These are phyloP conservation scores for Eimeria falciformis DNA, from an alignment of 169 alveolate genomes.

Conservation along the genomic window DNA sequence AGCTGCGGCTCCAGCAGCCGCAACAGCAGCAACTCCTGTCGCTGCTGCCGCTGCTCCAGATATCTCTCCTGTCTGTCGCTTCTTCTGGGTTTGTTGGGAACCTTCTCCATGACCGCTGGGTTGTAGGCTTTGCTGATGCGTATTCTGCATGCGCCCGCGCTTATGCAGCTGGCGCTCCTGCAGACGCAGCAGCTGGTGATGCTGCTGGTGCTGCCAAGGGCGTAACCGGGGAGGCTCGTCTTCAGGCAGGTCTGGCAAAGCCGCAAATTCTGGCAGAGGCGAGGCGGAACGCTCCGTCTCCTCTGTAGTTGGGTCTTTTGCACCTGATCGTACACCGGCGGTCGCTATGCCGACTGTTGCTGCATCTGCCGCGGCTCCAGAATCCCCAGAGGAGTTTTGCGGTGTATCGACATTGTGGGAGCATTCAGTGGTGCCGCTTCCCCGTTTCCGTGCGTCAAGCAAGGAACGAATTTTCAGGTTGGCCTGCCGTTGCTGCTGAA, in stretches of 20 bases:
- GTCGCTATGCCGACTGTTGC: not conserved
- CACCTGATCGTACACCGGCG: not conserved
- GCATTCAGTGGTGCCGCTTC: not conserved
- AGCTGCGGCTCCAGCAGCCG: slow-evolving; percentile 73
- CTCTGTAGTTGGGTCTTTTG: not conserved
- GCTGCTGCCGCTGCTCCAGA: slow-evolving; percentile 21
- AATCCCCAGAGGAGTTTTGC: not conserved
- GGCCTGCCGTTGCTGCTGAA: not conserved
- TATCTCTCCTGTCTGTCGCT: not conserved
- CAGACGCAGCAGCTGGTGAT: slow-evolving; percentile 24
- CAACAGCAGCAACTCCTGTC: slow-evolving; percentile 13
- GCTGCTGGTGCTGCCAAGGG: slow-evolving; percentile 66
- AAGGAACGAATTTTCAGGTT: not conserved
- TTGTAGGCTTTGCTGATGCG: not conserved
- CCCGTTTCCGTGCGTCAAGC: not conserved
- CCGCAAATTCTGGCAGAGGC: slow-evolving; percentile 20
- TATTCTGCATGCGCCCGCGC: not conserved
- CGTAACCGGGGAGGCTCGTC: slow-evolving; percentile 8
- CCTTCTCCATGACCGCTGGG: not conserved
- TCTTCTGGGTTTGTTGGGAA: not conserved
- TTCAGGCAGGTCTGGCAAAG: slow-evolving; percentile 30
- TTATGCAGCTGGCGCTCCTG: slow-evolving; percentile 9
- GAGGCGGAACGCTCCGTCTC: not conserved
- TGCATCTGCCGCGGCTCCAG: slow-evolving; percentile 10
- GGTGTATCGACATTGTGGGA: not conserved